Evolutionary conservation across 2,329 filamentous ascomycete species (phyloP).

Genomic region (Calycina marina): DNA sequence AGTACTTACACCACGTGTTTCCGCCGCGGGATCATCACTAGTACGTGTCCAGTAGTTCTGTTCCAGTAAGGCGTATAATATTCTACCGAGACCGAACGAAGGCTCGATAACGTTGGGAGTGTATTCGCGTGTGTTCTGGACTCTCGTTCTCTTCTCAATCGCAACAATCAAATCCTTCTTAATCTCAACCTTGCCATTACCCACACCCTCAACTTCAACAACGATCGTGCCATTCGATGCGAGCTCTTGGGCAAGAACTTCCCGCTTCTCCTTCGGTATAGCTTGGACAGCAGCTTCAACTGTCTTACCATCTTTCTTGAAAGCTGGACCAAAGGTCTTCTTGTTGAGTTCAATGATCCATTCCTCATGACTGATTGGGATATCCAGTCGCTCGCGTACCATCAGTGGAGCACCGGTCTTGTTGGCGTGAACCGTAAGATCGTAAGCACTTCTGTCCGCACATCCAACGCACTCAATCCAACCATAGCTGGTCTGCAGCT

Average conservation of each 20-base stretch:
- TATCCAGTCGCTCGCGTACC: slow-evolving; percentile 67
- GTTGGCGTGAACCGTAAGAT: slow-evolving; percentile 82
- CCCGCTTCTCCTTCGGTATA: slow-evolving; percentile 60
- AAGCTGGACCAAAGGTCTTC: slow-evolving; percentile 89
- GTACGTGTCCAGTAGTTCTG: slow-evolving; percentile 86
- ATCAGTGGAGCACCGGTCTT: slow-evolving; percentile 78
- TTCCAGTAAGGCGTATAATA: slow-evolving; percentile 85
- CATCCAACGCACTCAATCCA: slow-evolving; percentile 99
- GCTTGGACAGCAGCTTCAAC: slow-evolving; percentile 66
- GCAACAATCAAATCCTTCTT: slow-evolving; percentile 62
- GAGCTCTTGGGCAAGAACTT: slow-evolving; percentile 63
- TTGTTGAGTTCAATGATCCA: slow-evolving; percentile 81
- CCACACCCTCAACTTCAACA: slow-evolving; percentile 55
- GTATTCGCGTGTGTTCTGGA: slow-evolving; percentile 78
- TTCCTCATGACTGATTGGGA: slow-evolving; percentile 69
- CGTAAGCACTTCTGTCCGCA: slow-evolving; percentile 89
- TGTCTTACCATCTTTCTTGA: slow-evolving; percentile 85
- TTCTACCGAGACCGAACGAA: slow-evolving; percentile 91
- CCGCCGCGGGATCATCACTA: slow-evolving; percentile 51
- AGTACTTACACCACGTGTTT: slow-evolving; percentile 67
- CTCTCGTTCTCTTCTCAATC: slow-evolving; percentile 74
- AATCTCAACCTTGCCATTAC: slow-evolving; percentile 63
- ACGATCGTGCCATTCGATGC: slow-evolving; percentile 59
- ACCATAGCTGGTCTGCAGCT: slow-evolving; percentile 79
- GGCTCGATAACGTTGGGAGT: slow-evolving; percentile 95